These are phyloP conservation scores for Debaryomycetaceae sp. DNA, from an alignment of 1,139 yeast genomes.

Conservation along the genomic window DNA sequence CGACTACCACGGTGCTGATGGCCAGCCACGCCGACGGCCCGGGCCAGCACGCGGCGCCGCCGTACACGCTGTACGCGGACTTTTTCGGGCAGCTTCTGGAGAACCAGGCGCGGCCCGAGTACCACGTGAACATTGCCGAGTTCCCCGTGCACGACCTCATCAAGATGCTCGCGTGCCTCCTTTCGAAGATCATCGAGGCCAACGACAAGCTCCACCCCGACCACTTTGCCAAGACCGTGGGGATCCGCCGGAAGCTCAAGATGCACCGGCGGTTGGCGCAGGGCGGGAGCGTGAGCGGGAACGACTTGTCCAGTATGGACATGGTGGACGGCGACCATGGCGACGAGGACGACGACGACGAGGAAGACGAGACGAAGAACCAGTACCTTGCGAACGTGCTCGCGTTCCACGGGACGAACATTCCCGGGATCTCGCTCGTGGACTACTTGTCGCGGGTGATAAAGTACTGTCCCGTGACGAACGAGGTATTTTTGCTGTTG, in stretches of 20 bases:
- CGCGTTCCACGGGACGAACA: conserved; percentile 91
- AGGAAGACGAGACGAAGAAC: conserved; percentile 38
- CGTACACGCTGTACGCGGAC: conserved; percentile 3
- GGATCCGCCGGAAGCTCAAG: conserved; percentile 33
- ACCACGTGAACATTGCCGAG: conserved; percentile 69
- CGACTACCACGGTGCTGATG: conserved; percentile 1
- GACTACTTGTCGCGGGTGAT: conserved; percentile 83
- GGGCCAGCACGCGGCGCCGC: background rate
- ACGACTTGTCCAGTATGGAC: conserved; percentile 1
- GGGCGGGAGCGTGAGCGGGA: conserved; percentile 1
- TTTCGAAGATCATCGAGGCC: conserved; percentile 84
- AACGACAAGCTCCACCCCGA: conserved; percentile 77
- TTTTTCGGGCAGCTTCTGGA: background rate
- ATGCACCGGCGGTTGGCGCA: conserved; percentile 23
- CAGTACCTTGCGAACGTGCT: conserved; percentile 63
- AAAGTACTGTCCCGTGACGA: conserved; percentile 95
- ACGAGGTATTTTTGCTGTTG: conserved; percentile 84
- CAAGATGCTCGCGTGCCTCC: conserved; percentile 71
- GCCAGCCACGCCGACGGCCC: background rate
- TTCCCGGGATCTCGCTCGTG: conserved; percentile 86
- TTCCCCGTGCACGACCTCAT: conserved; percentile 76
- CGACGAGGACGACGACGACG: conserved; percentile 23
- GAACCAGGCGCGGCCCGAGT: conserved; percentile 14
- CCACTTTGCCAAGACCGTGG: conserved; percentile 45
- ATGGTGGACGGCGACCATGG: conserved; percentile 4